phyloP scores from a whole-genome alignment of 495 filamentous ascomycete genomes.

The Cercophora samala region DNA sequence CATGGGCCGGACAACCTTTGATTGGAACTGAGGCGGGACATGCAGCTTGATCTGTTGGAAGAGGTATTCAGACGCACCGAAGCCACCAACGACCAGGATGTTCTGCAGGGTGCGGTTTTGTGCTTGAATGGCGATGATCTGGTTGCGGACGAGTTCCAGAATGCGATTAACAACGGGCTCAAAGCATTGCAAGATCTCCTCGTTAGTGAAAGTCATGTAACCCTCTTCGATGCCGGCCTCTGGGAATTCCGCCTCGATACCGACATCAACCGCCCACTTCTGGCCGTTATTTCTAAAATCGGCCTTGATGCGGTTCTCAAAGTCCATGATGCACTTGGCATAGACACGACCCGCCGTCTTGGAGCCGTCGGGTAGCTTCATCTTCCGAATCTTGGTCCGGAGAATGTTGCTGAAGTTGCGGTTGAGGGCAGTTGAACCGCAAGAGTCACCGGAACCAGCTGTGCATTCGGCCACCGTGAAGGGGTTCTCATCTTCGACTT shows the following conservation, averaged over 20 bases:
- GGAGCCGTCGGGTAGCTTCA: conserved; percentile 73
- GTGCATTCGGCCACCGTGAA: conserved; percentile 74
- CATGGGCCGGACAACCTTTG: conserved; percentile 74
- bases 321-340: conserved; percentile 79
- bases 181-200: conserved; percentile 76
- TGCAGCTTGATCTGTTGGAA: conserved; percentile 82
- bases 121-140: conserved; percentile 75
- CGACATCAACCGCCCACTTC: conserved; percentile 74
- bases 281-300: conserved; percentile 79
- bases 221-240: conserved; percentile 74
- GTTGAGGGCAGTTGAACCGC: conserved; percentile 70
- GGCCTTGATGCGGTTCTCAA: conserved; percentile 75
- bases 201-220: conserved; percentile 80
- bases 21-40: conserved; percentile 74
- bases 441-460: conserved; percentile 70
- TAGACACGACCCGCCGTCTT: conserved; percentile 72
- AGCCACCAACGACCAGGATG: conserved; percentile 70
- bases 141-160: conserved; percentile 68
- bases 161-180: conserved; percentile 74
- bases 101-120: conserved; percentile 70
- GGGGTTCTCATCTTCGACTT: conserved; percentile 71
- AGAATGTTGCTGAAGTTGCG: conserved; percentile 74
- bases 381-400: conserved; percentile 71
- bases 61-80: conserved; percentile 72
- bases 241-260: conserved; percentile 73